Percentiles rank a stretch among this genome's conserved stretches.
Evolutionary conservation across 371 early-diverging fungal genomes (phyloP).

Genomic region (Furculomyces boomerangus): DNA sequence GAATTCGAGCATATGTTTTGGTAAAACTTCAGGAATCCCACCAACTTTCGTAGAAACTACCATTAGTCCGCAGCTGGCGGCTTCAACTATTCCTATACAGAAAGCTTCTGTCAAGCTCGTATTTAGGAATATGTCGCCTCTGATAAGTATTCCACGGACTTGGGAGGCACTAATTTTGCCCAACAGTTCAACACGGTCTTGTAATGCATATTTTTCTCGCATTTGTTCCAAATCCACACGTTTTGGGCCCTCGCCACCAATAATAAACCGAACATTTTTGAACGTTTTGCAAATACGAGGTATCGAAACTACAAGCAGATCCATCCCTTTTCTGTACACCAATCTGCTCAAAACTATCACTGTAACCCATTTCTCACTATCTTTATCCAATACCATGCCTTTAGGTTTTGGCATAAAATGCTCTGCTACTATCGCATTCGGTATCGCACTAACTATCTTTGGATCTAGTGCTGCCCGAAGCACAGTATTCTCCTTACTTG

Average conservation of each 20-base stretch:
- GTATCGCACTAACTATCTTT: slow-evolving; percentile 88
- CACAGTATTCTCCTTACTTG: slow-evolving; percentile 96
- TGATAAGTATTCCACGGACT: slow-evolving; percentile 77
- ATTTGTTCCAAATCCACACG: slow-evolving; percentile 93
- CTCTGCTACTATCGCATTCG: slow-evolving; percentile 91
- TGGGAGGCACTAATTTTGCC: slow-evolving; percentile 73
- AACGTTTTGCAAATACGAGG: slow-evolving; percentile 81
- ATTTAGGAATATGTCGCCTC: slow-evolving; percentile 95
- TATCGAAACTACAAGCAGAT: slow-evolving; percentile 80
- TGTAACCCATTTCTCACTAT: slow-evolving; percentile 46
- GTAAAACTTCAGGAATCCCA: slow-evolving; percentile 96
- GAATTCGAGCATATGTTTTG: slow-evolving; percentile 88
- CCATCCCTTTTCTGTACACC: slow-evolving; percentile 94
- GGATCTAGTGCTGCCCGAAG: slow-evolving; percentile 82
- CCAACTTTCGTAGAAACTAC: slow-evolving; percentile 98
- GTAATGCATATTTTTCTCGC: slow-evolving; percentile 82
- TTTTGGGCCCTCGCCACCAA: slow-evolving; percentile 97
- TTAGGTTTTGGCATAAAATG: slow-evolving; percentile 77
- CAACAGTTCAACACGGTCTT: slow-evolving; percentile 86
- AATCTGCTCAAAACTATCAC: slow-evolving; percentile 88
- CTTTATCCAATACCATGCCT: slow-evolving; percentile 25
- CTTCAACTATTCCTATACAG: slow-evolving; percentile 98
- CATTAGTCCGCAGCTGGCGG: slow-evolving; percentile 87
- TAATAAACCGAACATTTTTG: slow-evolving; percentile 74
- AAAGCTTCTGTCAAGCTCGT: slow-evolving; percentile 99